phyloP scores from a whole-genome alignment of 179 eudicot genomes.

The Vitellaria paradoxa region DNA sequence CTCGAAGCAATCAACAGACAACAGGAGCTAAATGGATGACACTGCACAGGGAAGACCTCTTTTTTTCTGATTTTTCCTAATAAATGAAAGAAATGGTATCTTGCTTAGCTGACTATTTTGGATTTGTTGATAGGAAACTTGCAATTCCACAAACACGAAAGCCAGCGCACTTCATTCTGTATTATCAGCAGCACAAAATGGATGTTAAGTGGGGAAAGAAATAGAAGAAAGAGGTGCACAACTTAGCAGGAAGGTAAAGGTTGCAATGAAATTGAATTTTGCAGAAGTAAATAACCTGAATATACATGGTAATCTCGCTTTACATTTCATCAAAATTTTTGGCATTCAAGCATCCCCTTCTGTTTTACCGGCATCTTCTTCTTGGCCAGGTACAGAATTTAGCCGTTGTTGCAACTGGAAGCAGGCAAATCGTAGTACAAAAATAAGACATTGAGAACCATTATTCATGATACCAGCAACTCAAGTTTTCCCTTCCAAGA shows the following conservation, averaged over 20 bases:
- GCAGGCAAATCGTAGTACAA: conserved; percentile 15
- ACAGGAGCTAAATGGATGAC: not conserved
- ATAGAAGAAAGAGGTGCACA: not conserved
- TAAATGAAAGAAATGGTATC: conserved; percentile 2
- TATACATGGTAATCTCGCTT: conserved; percentile 50
- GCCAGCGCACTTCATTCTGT: conserved; percentile 15
- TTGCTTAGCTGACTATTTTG: conserved; percentile 12
- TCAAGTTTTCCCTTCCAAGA: not conserved
- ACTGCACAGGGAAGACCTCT: conserved; percentile 14
- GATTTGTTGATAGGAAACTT: conserved; percentile 9
- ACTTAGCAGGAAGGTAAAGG: not conserved
- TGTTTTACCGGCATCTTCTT: conserved; percentile 45
- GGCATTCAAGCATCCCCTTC: conserved; percentile 42
- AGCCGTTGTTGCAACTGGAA: conserved; percentile 65
- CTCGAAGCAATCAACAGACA: conserved; percentile 2
- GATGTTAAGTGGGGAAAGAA: not conserved
- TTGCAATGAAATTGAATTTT: not conserved
- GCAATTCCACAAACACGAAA: conserved; percentile 14
- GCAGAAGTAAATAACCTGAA: conserved; percentile 40
- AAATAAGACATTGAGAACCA: conserved; percentile 7
- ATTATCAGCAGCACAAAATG: not conserved
- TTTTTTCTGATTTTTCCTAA: not conserved
- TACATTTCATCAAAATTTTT: conserved; percentile 23
- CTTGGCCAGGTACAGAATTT: conserved; percentile 37
- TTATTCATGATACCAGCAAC: conserved; percentile 6